phyloP scores from a whole-genome alignment of 768 basidiomycete genomes.

The Coprinellus micaceus region DNA sequence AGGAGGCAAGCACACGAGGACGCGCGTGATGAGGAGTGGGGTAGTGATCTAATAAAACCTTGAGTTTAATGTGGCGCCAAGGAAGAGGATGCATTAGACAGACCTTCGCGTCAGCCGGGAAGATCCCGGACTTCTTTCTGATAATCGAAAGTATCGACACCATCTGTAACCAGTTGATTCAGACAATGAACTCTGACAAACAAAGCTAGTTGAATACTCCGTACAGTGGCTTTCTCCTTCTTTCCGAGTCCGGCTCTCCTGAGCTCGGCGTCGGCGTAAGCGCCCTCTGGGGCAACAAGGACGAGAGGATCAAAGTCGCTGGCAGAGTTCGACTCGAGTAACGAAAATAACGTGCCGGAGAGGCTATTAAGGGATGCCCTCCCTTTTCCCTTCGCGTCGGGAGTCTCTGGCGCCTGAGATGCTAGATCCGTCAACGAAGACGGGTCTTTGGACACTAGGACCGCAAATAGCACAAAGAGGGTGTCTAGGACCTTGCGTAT shows the following conservation, averaged over 20 bases:
- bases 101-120: conserved; percentile 31
- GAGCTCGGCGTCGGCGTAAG: conserved; percentile 37
- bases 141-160: conserved; percentile 33
- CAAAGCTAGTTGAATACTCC: no score
- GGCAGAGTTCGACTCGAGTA: conserved; percentile 31
- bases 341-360: conserved; percentile 39
- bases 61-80: background rate
- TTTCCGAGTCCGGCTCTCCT: conserved; percentile 52
- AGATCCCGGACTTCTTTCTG: conserved; percentile 32
- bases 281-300: conserved; percentile 25
- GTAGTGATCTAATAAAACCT: conserved; percentile 41
- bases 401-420: background rate
- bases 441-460: conserved; percentile 59
- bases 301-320: conserved; percentile 45
- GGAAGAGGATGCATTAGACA: conserved; percentile 10
- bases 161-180: conserved; percentile 24
- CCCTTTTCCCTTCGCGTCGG: conserved; percentile 8
- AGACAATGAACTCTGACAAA: background rate
- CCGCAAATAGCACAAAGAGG: conserved; percentile 56
- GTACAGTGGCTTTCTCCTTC: conserved; percentile 54
- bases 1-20: conserved; percentile 48
- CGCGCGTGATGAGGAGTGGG: conserved; percentile 49
- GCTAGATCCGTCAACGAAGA: conserved; percentile 52
- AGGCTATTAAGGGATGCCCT: conserved; percentile 18
- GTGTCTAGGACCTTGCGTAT: conserved; percentile 56